Conservation (phyloP, 176 grass and related monocot genomes). For the Juncus inflexus region DNA sequence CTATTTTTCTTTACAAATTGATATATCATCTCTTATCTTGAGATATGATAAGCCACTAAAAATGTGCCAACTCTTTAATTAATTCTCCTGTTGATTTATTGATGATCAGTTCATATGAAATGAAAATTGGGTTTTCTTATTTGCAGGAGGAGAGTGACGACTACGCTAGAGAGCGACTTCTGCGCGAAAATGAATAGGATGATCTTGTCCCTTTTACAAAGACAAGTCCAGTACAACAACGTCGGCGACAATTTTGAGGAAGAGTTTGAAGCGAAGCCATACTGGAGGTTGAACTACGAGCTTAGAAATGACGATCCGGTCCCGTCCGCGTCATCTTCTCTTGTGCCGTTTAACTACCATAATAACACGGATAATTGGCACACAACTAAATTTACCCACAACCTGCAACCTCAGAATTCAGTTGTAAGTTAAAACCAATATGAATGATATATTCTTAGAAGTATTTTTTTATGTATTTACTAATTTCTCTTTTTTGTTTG, state of each 20-base stretch:
- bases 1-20: neutral
- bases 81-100: neutral
- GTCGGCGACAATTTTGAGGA: conserved; percentile 66
- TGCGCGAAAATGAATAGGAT: conserved; percentile 77
- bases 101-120: neutral
- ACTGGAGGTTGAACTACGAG: conserved; percentile 61
- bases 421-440: neutral
- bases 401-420: conserved; percentile 20
- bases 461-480: neutral
- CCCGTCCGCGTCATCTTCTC: conserved; percentile 41
- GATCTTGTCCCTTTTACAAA: conserved; percentile 51
- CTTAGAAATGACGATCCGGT: conserved; percentile 42
- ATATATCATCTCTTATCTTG: too few relatives aligned
- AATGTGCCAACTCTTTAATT: neutral
- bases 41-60: too few relatives aligned
- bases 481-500: neutral
- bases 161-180: conserved; percentile 85
- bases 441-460: neutral
- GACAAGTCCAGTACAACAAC: conserved; percentile 42
- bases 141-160: conserved; percentile 85
- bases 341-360: conserved; percentile 44
- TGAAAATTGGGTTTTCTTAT: neutral
- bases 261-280: conserved; percentile 40
- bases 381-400: conserved; percentile 46
- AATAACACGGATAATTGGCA: conserved; percentile 44